phyloP scores from a whole-genome alignment of 176 grass and related monocot genomes.

The Eleusine coracana region DNA sequence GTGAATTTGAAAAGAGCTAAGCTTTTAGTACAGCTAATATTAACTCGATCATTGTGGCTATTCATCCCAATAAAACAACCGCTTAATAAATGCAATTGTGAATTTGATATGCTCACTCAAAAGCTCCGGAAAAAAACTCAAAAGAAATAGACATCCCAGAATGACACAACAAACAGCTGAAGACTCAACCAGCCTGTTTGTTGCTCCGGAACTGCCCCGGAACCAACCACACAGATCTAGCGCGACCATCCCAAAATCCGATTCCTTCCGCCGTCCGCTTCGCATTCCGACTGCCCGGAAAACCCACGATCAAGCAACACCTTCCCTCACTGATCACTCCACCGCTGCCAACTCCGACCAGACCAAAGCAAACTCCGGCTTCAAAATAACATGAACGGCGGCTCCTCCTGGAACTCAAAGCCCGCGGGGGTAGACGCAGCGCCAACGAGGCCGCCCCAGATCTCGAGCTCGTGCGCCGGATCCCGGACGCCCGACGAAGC shows the following conservation, averaged over 20 bases:
- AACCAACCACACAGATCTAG: conserved; percentile 38
- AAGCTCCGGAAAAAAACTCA: neutral
- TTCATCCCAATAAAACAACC: neutral
- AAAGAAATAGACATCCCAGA: neutral
- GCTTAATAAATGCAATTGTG: conserved; percentile 12
- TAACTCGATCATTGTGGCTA: conserved; percentile 21
- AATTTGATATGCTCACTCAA: neutral
- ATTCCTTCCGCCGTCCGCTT: neutral
- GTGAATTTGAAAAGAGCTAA: neutral
- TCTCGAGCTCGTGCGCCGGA: conserved; percentile 41
- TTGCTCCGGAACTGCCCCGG: neutral
- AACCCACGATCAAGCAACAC: conserved; percentile 26
- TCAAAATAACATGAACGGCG: neutral
- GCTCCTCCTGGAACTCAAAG: neutral
- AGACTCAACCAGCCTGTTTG: neutral
- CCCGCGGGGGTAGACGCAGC: neutral
- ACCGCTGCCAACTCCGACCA: conserved; percentile 11
- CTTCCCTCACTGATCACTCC: conserved; percentile 28
- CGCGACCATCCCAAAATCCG: neutral
- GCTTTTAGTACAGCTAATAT: neutral
- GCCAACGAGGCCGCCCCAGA: conserved; percentile 12
- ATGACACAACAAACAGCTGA: neutral
- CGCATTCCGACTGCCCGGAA: neutral
- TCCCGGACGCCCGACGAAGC: conserved; percentile 8
- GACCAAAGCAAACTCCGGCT: neutral